Base-by-base conservation (phyloP, 2,329 filamentous ascomycete species). In the Monosporascus sp. region DNA sequence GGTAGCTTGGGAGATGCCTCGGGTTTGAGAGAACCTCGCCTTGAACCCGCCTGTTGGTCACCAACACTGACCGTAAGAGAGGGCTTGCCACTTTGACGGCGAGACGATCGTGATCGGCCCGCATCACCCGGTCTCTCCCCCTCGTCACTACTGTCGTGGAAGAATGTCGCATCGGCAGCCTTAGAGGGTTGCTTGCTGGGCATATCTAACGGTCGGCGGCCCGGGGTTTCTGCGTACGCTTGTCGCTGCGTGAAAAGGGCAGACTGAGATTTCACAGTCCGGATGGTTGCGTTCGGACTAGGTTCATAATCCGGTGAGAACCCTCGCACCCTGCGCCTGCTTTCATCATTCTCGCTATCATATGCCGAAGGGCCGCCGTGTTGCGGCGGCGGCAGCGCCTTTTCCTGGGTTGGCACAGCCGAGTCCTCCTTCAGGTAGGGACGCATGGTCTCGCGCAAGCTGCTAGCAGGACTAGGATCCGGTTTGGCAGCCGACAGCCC, bases 371-470 rank as follows among this genome's bases (percentile, higher is more conserved):
- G 47, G 46, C 58, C 53, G 40, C 56, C 58, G 40, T 72, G 62
- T n/a, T 56, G 56, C 2, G 60, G 55, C 40, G 61, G 53, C 20
- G 59, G 47, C 17, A 58, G 52, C 3, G 56, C 59, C 19, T 51
- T 52, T 9, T 60, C 60, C 7, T 57, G 50, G 38, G 53, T 38
- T 27, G 60, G 49, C 19, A 54, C 24, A 27, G 24, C 3, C 16
- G 14, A 54, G 46, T 55, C 58, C 22, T 51, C 56, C 55, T 62
- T 65, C 20, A 96, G 73, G 68, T 91, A 97, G 7, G 89, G 91
- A 70, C 87, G 88, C 91, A 96, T 96, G 50, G 89, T 88, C 71
- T 89, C 83, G 55, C 89, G 84, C 60, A 96, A 75, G 70, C 91
- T 96, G 68, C 88, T 94, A 38, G 87, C 82, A 17, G 89, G 85